Base-by-base conservation (phyloP, 2,329 filamentous ascomycete genomes). In the Parastagonospora avenae region DNA sequence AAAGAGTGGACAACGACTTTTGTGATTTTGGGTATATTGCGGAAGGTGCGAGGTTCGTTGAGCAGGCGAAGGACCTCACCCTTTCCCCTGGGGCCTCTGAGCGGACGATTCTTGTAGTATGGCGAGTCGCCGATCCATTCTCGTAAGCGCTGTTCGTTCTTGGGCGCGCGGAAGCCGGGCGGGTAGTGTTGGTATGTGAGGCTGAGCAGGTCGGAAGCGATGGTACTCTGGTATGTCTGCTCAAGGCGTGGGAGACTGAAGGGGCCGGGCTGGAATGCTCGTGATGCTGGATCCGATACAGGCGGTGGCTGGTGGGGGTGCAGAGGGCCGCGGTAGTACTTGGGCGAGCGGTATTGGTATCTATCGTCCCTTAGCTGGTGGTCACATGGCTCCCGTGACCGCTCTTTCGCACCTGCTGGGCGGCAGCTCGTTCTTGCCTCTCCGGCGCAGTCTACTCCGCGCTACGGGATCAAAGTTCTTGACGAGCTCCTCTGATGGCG, bases 301-400 rank as follows among this genome's bases (percentile, higher is more conserved):
- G 86, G 83, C n/a, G 91, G 93, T 52, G 91, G 90, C 78, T 96
- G 91, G 67, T 97, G 86, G 43, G 94, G 94, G 73, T 97, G 92
- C 19, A 97, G 82, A 58, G 92, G 92, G 49, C 94, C 94, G 68
- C 93, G 90, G 75, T 96, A 87, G 82, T 92, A 99, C 78, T 93
- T 94, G 57, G 94, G 94, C 43, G 93, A 88, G 59, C 92, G 91
- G 76, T 89, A 97, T 76, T 96, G 90, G 79, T 97, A 99, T 82
- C 93, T 96, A 55, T 12, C 2, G 33, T 36, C 9, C 10, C 29
- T 33, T n/a, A 35, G 41, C 30, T 19, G 42, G 8, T 38, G 42
- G 14, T 14, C 27, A 40, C 15, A 43, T 38, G 62, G 41, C 52
- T 47, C 19, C 5, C 4, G 29, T 15, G 27, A 15, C 16, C 8